A percentile compares a stretch with the other conserved stretches of the same genome.
These are phyloP conservation scores for Diplodia sapinea DNA, from an alignment of 2,329 filamentous ascomycete genomes.

Conservation along the genomic window DNA sequence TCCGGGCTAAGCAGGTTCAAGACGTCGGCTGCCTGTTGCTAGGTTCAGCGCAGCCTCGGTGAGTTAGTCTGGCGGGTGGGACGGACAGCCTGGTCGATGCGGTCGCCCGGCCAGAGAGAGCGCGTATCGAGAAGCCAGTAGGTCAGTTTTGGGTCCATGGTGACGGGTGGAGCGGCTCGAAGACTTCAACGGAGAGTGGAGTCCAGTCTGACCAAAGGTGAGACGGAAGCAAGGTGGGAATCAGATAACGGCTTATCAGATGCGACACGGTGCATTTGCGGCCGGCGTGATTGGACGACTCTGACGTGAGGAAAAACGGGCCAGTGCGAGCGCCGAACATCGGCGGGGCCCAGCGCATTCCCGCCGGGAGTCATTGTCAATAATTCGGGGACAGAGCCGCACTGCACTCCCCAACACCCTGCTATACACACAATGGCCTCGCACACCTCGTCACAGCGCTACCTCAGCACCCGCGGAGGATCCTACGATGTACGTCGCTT, in stretches of 20 bases:
- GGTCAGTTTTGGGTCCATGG: conserved; percentile 40
- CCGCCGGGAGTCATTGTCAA: conserved; percentile 15
- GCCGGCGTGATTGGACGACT: conserved; percentile 22
- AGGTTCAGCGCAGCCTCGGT: conserved; percentile 4
- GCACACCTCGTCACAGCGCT: conserved; percentile 63
- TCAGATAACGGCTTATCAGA: conserved; percentile 13
- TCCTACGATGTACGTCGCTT: conserved; percentile 61
- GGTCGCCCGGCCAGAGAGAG: conserved; percentile 52
- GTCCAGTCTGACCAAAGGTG: background rate
- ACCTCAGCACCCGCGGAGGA: conserved; percentile 67
- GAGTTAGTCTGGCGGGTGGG: background rate
- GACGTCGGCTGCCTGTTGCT: conserved; percentile 49
- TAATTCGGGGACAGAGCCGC: background rate
- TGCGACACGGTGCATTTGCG: conserved; percentile 3
- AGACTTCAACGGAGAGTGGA: background rate
- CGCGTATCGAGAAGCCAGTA: conserved; percentile 60
- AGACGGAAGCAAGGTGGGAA: background rate
- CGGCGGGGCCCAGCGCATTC: conserved; percentile 16
- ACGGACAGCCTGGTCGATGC: conserved; percentile 50
- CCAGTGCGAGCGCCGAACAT: conserved; percentile 13
- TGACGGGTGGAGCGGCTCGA: background rate
- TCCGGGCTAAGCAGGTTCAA: conserved; percentile 52
- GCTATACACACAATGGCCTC: conserved; percentile 45
- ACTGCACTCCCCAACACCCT: background rate
- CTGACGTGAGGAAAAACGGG: conserved; percentile 18